Conservation (phyloP, 179 eudicot species). For the Dionaea muscipula region DNA sequence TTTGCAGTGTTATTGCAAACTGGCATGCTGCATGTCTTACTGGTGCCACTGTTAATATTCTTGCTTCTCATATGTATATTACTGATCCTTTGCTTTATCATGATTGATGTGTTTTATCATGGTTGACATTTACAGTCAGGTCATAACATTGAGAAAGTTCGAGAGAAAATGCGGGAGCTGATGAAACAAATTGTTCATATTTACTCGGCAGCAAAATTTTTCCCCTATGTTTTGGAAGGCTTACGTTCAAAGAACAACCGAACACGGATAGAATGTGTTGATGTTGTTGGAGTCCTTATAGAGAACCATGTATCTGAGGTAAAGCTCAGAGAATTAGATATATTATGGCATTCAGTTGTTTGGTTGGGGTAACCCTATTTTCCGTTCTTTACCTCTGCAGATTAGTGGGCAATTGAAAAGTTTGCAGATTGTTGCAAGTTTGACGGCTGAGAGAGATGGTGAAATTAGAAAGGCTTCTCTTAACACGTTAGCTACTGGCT, state of each 20-base stretch:
- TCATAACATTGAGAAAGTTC: constrained; percentile 84
- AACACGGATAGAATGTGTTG: constrained; percentile 76
- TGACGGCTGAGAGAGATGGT: constrained; percentile 92
- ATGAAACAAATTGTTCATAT: constrained; percentile 51
- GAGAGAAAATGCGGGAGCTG: constrained; percentile 84
- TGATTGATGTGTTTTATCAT: background rate
- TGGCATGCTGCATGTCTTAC: no score
- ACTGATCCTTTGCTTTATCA: background rate
- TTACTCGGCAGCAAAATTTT: constrained; percentile 71
- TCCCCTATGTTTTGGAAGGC: constrained; percentile 81
- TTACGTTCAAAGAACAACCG: constrained; percentile 82
- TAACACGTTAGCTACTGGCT: constrained; percentile 72
- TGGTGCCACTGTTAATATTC: background rate
- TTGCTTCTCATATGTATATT: no score
- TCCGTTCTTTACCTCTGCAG: constrained; percentile 20
- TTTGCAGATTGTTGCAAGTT: constrained; percentile 83
- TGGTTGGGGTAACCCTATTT: constrained; percentile 2
- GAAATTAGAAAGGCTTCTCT: constrained; percentile 86
- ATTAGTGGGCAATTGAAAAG: constrained; percentile 72
- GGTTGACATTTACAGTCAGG: constrained; percentile 46
- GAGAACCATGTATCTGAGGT: constrained; percentile 82
- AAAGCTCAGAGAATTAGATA: constrained; percentile 4
- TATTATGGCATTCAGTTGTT: background rate
- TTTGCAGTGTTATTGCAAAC: no score
- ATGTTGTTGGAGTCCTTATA: constrained; percentile 74